A percentile compares a stretch with the other conserved stretches of the same genome.
Conservation (phyloP, 1,284 basidiomycete genomes). For the Cryptococcus sp. region DNA sequence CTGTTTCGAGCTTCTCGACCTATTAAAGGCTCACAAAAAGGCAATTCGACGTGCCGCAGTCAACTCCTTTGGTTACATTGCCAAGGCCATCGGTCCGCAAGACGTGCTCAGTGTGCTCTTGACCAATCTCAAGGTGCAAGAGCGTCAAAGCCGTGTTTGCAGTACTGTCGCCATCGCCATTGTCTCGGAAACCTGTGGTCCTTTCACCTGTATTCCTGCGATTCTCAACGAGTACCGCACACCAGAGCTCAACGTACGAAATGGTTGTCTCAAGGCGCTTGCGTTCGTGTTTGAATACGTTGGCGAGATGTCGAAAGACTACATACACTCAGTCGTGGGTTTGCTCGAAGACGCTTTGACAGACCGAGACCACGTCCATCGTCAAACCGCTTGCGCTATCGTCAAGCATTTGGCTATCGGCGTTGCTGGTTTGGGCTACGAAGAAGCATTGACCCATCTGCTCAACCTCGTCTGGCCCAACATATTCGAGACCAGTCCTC, state of each 20-base stretch:
- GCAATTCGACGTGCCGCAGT: conserved; percentile 97
- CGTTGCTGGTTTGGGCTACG: conserved; percentile 93
- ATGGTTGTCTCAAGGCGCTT: conserved; percentile 97
- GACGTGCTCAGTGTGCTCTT: conserved; percentile 95
- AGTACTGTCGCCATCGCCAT: conserved; percentile 97
- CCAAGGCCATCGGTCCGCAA: conserved; percentile 98
- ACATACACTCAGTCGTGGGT: conserved; percentile 93
- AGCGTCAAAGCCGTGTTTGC: conserved; percentile 97
- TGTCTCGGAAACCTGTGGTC: conserved; percentile 95
- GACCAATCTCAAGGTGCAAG: conserved; percentile 96
- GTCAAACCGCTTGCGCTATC: conserved; percentile 98
- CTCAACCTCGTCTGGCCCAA: conserved; percentile 99
- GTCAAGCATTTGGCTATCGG: conserved; percentile 98
- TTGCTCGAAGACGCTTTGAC: conserved; percentile 98
- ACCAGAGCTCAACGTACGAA: conserved; percentile 95
- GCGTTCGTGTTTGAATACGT: conserved; percentile 99
- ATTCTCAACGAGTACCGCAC: conserved; percentile 99
- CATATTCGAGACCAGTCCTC: conserved; percentile 96
- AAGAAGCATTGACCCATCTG: conserved; percentile 95
- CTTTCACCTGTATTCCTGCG: conserved; percentile 98
- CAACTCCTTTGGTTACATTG: conserved; percentile 99
- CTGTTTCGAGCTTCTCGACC: conserved; percentile 95
- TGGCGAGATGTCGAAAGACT: conserved; percentile 98
- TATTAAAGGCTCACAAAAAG: conserved; percentile 99
- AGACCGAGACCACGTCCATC: conserved; percentile 96